Evolutionary conservation across 1,284 basidiomycete species (phyloP), one percentile per base, ranked within the genome.

Genomic region (Hymenochaete sp.): DNA sequence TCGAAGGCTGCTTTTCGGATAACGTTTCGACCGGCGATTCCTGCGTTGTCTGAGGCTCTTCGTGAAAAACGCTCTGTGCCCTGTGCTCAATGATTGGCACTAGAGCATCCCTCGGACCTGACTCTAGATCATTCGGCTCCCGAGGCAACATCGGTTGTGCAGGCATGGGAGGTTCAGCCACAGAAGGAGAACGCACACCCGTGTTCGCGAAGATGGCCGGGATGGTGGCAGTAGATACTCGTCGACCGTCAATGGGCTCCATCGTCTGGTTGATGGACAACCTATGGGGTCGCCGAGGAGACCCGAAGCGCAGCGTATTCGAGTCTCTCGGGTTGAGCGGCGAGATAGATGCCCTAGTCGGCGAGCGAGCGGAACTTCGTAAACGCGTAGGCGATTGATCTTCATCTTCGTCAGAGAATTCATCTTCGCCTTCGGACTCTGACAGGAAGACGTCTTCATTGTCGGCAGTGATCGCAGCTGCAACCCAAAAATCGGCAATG

Each of bases 401-500:
- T 4, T 67, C 66, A 29, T 65, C 64, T 8, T 46, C 44, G 13
- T 51, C 45, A 4, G 52, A 51, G 25, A 59, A 56, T 35, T 61
- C 59, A 22, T 61, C 63, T 48, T 55, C 53, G 26, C 52, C 33
- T 26, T 56, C 55, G 22, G 49, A 46, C 18, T 79, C 76, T 32
- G 70, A 69, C 55, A 79, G 77, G 52, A 83, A 82, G 3, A 77
- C 75, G 51, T 86, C 77, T 52, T 88, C 84, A 55, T 87, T 86
- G 55, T 93, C 91, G 7, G 80, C 86, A 49, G 89, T 90, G 67
- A 92, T 89, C 3, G 92, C 92, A 18, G 90, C 83, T 8, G 91
- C 90, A 48, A 95, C 86, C 91, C 92, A 95, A 11, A 95, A 67
- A 64, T 93, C 91, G 3, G 88, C 84, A 53, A 95, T 85, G 52